A percentile compares a stretch with the other conserved stretches of the same genome.
phyloP scores from a whole-genome alignment of 768 basidiomycete species.

The Russula ochroleuca region DNA sequence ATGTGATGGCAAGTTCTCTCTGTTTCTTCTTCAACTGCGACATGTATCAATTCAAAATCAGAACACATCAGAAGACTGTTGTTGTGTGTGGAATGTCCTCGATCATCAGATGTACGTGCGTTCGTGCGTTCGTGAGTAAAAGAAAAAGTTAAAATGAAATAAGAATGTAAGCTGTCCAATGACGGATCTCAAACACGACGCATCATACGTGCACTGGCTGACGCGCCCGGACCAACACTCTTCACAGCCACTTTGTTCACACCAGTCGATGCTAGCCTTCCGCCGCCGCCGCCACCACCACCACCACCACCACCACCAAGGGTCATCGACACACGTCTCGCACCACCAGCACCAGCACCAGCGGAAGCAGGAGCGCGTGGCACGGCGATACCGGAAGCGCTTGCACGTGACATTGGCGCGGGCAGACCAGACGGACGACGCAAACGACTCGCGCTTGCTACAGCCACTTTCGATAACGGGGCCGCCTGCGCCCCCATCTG shows the following conservation, averaged over 20 bases:
- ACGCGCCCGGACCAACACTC: neutral
- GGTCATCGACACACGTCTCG: neutral
- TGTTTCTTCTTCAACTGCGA: neutral
- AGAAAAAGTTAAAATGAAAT: neutral
- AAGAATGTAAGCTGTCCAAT: neutral
- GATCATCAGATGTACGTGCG: conserved; percentile 8
- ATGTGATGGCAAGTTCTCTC: too few relatives aligned
- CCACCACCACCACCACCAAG: neutral
- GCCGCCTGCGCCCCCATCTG: neutral
- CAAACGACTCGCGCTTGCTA: neutral
- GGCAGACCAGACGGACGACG: conserved; percentile 17
- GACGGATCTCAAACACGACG: conserved; percentile 7
- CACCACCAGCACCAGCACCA: neutral
- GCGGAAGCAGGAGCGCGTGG: neutral
- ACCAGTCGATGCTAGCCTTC: neutral
- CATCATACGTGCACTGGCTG: conserved; percentile 3
- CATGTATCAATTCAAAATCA: neutral
- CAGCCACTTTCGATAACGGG: neutral
- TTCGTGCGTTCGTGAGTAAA: conserved; percentile 20
- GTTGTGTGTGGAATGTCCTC: neutral
- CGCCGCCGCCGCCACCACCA: too few relatives aligned
- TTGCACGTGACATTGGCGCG: conserved; percentile 8
- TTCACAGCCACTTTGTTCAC: neutral
- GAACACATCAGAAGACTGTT: neutral
- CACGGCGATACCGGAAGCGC: neutral